Evolutionary conservation across 768 basidiomycete species (phyloP), one percentile per base, ranked within the genome.

Genomic region (Postia placenta): DNA sequence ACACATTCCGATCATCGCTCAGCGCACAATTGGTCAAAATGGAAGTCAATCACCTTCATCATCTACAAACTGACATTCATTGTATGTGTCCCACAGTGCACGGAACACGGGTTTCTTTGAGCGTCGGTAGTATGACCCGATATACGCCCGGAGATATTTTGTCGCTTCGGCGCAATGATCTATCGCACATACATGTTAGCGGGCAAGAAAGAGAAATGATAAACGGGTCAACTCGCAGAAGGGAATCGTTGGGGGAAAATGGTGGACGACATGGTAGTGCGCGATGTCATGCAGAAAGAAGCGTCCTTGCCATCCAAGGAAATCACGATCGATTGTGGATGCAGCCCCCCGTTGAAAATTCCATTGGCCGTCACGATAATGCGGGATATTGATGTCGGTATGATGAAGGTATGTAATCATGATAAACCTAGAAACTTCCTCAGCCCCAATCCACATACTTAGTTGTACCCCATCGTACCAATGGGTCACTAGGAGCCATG

Each of bases 341-440:
- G 78, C 57, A 1, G 81, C 80, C 5, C 80, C 80, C 5, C 79
- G 76, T 47, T 78, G 70, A 67, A 76, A 81, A 4, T 70, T 69
- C 79, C 80, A 81, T 48, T 74, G 68, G 37, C 62, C 67, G 24
- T 65, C 68, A 47, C 80, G 76, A 59, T 79, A 83, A 58, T 80
- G 74, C 0, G 79, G 71, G 20, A 81, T 65, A 1, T 68, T 66
- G 1, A 76, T 74, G 54, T 79, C 78, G 4, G 77, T 76, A 60
- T 83, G 81, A 51, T 82, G 81, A 4, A 83, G 75, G 53, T 77
- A 80, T 0, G 80, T 81, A 44, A 81, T 64, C 76, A 79, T 81
- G 50, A 81, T 76, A 56, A 84, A 78, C 80, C 77, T 78, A 71
- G 12, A 28, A 22, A 11, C 52, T 45, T 9, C 14, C 15, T 3